Conservation (phyloP, 345 rosid genomes). For the Psidium guajava region DNA sequence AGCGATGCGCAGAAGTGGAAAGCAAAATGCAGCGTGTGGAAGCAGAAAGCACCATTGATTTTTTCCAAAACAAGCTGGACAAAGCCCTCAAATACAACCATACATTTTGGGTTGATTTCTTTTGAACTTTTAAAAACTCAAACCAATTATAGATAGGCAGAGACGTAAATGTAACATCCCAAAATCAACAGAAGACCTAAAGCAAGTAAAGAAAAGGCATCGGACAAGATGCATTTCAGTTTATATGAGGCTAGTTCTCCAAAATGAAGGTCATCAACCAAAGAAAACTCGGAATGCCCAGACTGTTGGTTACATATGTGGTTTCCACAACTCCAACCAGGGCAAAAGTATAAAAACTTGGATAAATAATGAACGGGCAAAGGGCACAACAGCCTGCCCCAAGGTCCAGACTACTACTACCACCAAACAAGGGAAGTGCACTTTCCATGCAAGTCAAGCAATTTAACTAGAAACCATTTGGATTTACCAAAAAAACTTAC, state of each 20-base stretch:
- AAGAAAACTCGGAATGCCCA: not conserved
- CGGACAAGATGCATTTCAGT: not conserved
- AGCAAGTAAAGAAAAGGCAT: not conserved
- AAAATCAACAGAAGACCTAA: not conserved
- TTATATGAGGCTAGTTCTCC: not conserved
- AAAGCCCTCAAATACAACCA: not conserved
- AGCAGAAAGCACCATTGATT: not conserved
- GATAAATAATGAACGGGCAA: not conserved
- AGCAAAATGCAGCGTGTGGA: not conserved
- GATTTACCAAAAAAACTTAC: constrained; percentile 29
- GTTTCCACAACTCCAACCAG: not conserved
- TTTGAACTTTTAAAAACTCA: not conserved
- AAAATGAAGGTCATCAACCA: not conserved
- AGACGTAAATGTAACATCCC: not conserved
- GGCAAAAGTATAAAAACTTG: not conserved
- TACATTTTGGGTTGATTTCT: not conserved
- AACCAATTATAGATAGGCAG: not conserved
- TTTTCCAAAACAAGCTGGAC: not conserved
- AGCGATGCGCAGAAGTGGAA: not conserved
- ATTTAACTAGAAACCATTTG: not conserved
- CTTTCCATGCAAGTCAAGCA: not conserved
- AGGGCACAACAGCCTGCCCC: not conserved
- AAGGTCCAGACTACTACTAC: not conserved
- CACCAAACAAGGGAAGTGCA: not conserved
- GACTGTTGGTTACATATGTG: not conserved